phyloP scores from a whole-genome alignment of 441 rosid genomes.

The Gossypium trilobum region DNA sequence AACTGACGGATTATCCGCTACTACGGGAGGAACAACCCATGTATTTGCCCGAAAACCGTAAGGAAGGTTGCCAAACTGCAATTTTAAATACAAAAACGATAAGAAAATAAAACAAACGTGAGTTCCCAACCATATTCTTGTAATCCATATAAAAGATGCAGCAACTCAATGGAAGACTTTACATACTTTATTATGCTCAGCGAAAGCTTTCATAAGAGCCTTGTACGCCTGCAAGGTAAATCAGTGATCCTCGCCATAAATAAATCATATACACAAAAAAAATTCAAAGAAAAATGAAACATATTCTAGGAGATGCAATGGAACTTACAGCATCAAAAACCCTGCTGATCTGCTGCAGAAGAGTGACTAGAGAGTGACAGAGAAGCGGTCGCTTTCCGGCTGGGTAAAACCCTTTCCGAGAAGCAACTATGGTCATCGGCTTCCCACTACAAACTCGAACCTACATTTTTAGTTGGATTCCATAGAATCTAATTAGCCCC shows the following conservation, averaged over 20 bases:
- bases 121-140: background rate
- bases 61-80: slow-evolving; percentile 78
- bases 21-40: slow-evolving; percentile 74
- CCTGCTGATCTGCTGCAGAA: slow-evolving; percentile 63
- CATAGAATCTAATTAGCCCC: slow-evolving; percentile 5
- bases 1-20: slow-evolving; percentile 49
- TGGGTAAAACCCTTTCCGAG: slow-evolving; percentile 56
- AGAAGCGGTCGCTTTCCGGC: slow-evolving; percentile 51
- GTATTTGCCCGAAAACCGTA: slow-evolving; percentile 72
- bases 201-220: slow-evolving; percentile 65
- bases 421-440: slow-evolving; percentile 58
- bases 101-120: background rate
- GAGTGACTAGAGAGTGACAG: slow-evolving; percentile 50
- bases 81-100: background rate
- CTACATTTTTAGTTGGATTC: slow-evolving; percentile 23
- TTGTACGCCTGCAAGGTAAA: slow-evolving; percentile 51
- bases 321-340: slow-evolving; percentile 54
- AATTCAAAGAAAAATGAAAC: background rate
- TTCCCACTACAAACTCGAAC: slow-evolving; percentile 66
- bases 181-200: slow-evolving; percentile 65
- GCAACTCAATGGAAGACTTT: background rate
- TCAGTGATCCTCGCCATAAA: background rate
- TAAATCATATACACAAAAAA: background rate
- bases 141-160: slow-evolving; percentile 6
- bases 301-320: background rate